Evolutionary conservation across 768 basidiomycete genomes (phyloP), one percentile per base, ranked within the genome.

Genomic region (Mrakia blollopis): DNA sequence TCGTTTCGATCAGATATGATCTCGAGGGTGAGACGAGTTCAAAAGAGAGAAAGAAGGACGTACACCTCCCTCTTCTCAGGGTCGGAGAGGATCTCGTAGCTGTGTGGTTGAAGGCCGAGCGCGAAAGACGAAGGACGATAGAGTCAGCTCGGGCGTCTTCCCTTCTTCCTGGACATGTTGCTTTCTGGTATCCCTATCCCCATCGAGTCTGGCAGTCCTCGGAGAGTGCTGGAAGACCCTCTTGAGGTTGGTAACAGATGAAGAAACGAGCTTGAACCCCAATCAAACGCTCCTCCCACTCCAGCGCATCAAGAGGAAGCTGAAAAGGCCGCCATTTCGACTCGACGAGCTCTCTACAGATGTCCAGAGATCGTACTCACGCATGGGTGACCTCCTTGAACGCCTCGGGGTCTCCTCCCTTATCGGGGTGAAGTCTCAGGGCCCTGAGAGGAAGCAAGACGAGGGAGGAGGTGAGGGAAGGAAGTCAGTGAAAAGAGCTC

Each of bases 371-470:
- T 76, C 76, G 32, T n/a, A 87, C 92, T 79, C 87, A 94, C 91
- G 93, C 93, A 86, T 94, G 93, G 14, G 93, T 95, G 52, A 98
- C 91, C 83, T 98, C 93, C 83, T 98, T 98, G 90, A 98, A 98
- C 73, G 92, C 84, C 84, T 98, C 96, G 35, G 94, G 94, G 81
- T 97, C 95, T 76, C 94, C 94, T 67, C 94, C 94, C 85, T 95
- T 95, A 87, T 94, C 93, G 30, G 93, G 93, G 83, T 94, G 93
- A 79, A 93, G 85, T 76, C 91, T 89, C 71, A 94, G 84, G 14
- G 93, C 93, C 84, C 93, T 94, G 60, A 71, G 52, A 76, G 77
- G 13, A 30, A 62, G 61, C n/a, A 28, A 37, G 57, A 23, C 25
- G 76, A 6, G 28, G 63, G 8, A 30, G 14, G 61, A 67, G 39